These are phyloP conservation scores for Globisporangium cystogenes DNA, from an alignment of 352 stramenopile genomes.

Conservation along the genomic window DNA sequence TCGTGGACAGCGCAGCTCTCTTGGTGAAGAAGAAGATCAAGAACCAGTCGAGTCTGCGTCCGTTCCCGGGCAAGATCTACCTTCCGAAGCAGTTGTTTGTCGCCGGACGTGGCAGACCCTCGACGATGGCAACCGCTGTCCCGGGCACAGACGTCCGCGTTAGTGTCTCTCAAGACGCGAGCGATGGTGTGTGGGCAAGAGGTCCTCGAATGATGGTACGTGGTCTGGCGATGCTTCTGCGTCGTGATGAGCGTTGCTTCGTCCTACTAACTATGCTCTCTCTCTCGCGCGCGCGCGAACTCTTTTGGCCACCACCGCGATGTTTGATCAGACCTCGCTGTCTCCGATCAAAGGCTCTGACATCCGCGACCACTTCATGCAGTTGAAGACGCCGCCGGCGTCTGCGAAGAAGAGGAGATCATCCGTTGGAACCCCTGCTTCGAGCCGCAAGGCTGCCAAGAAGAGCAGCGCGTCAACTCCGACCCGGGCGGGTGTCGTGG, in stretches of 20 bases:
- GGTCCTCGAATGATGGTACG: conserved; percentile 44
- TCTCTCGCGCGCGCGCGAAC: conserved; percentile 5
- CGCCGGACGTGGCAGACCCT: conserved; percentile 7
- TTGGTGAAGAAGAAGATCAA: conserved; percentile 83
- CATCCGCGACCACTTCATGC: conserved; percentile 48
- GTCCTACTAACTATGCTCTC: conserved; percentile 4
- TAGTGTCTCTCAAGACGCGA: background rate
- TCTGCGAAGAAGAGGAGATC: conserved; percentile 47
- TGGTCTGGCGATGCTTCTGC: conserved; percentile 3
- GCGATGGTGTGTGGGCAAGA: background rate
- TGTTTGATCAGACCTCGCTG: conserved; percentile 38
- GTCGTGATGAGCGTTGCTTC: background rate
- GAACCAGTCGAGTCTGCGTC: conserved; percentile 77
- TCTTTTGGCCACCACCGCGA: no score
- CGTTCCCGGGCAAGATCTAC: conserved; percentile 81
- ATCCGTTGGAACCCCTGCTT: conserved; percentile 8
- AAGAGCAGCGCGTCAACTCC: conserved; percentile 5
- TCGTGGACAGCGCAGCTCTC: conserved; percentile 48
- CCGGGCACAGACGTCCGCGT: background rate
- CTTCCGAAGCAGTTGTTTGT: conserved; percentile 67
- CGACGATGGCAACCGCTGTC: background rate
- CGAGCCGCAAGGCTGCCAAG: conserved; percentile 9
- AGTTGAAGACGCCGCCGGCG: conserved; percentile 45
- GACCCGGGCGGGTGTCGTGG: background rate
- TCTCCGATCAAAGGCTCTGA: conserved; percentile 71